Percentiles rank a stretch among this genome's conserved stretches.
Conservation (phyloP, 805 yeast genomes). For the Blastobotrys americana region DNA sequence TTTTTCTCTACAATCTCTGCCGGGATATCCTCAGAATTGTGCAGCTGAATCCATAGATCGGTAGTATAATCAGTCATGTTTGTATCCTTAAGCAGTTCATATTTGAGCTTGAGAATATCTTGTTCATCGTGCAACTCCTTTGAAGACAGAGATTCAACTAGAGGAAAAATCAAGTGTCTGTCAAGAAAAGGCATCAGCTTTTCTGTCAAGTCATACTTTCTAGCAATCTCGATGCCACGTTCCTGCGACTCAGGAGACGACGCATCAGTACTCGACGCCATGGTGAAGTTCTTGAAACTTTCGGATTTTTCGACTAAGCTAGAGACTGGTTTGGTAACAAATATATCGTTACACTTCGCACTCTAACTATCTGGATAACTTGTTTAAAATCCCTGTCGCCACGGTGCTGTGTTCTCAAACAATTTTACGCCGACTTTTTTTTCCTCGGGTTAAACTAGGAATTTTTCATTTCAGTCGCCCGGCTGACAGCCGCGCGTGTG, state of each 20-base stretch:
- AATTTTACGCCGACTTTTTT: too few relatives aligned
- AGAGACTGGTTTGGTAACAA: too few relatives aligned
- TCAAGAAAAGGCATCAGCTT: slow-evolving; percentile 53
- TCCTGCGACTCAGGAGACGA: too few relatives aligned
- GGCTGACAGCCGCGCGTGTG: too few relatives aligned
- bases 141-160: slow-evolving; percentile 41
- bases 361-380: too few relatives aligned
- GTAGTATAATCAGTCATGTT: slow-evolving; percentile 47
- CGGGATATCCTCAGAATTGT: slow-evolving; percentile 37
- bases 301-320: too few relatives aligned
- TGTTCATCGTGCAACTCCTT: slow-evolving; percentile 40
- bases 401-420: too few relatives aligned
- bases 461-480: too few relatives aligned
- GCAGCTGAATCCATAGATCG: slow-evolving; percentile 37
- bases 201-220: slow-evolving; percentile 47
- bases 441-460: too few relatives aligned
- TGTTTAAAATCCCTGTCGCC: too few relatives aligned
- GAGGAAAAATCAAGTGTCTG: slow-evolving; percentile 50
- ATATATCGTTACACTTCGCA: too few relatives aligned
- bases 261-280: background rate
- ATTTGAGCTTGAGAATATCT: slow-evolving; percentile 42
- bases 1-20: slow-evolving; percentile 34
- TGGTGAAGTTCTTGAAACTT: too few relatives aligned
- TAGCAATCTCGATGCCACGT: slow-evolving; percentile 1
- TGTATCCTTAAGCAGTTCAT: slow-evolving; percentile 49